Percentiles rank a stretch among this genome's conserved stretches.
phyloP scores from a whole-genome alignment of 1,139 yeast species.

The Candida sanyaensis region DNA sequence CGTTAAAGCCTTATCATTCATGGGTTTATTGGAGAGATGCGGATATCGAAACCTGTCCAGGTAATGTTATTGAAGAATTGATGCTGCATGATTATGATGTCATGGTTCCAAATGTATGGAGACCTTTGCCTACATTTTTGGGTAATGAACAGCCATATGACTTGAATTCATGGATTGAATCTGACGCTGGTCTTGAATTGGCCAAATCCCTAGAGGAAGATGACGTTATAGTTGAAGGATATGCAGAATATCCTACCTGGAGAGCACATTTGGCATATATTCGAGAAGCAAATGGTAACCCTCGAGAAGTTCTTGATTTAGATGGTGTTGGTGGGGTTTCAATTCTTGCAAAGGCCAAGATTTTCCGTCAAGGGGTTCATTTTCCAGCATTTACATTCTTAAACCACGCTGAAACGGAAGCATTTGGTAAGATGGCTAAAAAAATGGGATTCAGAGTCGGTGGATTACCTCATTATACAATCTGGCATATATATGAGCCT shows the following conservation, averaged over 20 bases:
- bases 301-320: slow-evolving; percentile 65
- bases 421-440: slow-evolving; percentile 85
- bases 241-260: slow-evolving; percentile 88
- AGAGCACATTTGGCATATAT: slow-evolving; percentile 79
- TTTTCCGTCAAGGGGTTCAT: slow-evolving; percentile 81
- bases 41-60: slow-evolving; percentile 83
- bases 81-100: slow-evolving; percentile 77
- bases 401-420: slow-evolving; percentile 92
- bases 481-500: slow-evolving; percentile 89
- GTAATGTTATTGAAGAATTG: slow-evolving; percentile 73
- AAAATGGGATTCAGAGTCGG: slow-evolving; percentile 79
- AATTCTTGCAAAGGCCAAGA: slow-evolving; percentile 76
- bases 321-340: slow-evolving; percentile 95
- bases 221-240: slow-evolving; percentile 89
- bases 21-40: slow-evolving; percentile 97
- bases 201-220: slow-evolving; percentile 73
- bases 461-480: slow-evolving; percentile 86
- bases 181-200: slow-evolving; percentile 66
- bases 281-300: slow-evolving; percentile 64
- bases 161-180: slow-evolving; percentile 86
- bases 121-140: slow-evolving; percentile 77
- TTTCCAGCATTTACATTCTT: slow-evolving; percentile 88
- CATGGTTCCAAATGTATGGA: slow-evolving; percentile 89
- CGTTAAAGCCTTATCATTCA: slow-evolving; percentile 81
- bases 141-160: slow-evolving; percentile 85